Percentiles rank a stretch among this genome's conserved stretches.
These are phyloP conservation scores for Melaleuca alternifolia DNA, from an alignment of 345 rosid species.

Conservation along the genomic window DNA sequence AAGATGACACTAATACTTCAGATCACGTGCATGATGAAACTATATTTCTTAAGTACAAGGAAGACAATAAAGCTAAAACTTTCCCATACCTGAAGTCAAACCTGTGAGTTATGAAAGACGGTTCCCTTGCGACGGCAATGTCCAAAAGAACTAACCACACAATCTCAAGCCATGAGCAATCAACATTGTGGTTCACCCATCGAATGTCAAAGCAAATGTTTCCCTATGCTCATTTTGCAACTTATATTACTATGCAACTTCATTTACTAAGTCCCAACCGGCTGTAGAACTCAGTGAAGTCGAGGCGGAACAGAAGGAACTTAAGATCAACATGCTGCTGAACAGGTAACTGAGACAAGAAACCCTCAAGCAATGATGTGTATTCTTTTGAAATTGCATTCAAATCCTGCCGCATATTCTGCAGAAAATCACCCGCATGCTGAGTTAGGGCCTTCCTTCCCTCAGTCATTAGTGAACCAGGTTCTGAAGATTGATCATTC, in stretches of 20 bases:
- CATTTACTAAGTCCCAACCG: constrained; percentile 39
- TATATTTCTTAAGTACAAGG: not conserved
- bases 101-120: not conserved
- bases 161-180: not conserved
- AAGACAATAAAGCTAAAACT: not conserved
- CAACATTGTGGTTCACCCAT: not conserved
- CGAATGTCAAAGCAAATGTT: not conserved
- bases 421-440: constrained; percentile 89
- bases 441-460: constrained; percentile 83
- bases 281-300: constrained; percentile 90
- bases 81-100: constrained; percentile 25
- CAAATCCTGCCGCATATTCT: constrained; percentile 66
- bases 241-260: not conserved
- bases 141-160: not conserved
- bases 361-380: constrained; percentile 60
- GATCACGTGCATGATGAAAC: not conserved
- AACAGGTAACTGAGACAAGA: constrained; percentile 77
- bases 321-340: constrained; percentile 90
- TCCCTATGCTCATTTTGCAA: not conserved
- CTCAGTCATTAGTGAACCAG: constrained; percentile 60
- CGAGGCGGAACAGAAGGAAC: constrained; percentile 90
- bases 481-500: constrained; percentile 28
- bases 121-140: not conserved
- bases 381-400: constrained; percentile 65
- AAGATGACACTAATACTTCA: not conserved